Evolutionary conservation across 2,329 filamentous ascomycete species (phyloP).

Genomic region (Coniochaeta hoffmannii): DNA sequence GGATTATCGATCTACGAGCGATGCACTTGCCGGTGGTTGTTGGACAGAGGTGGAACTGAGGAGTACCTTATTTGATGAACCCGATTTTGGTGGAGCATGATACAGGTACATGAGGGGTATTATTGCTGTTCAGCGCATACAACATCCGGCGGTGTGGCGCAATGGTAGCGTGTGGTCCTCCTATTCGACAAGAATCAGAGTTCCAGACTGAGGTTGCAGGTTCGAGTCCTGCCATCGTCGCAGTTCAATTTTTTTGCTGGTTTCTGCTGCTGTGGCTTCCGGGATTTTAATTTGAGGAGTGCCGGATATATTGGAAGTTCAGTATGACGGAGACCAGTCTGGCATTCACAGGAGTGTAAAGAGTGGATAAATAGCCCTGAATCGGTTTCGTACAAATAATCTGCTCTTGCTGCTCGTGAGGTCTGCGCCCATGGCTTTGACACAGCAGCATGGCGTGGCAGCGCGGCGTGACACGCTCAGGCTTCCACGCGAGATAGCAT

Average conservation of each 20-base stretch:
- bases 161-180: conserved; percentile 1
- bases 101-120: background rate
- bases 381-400: no score
- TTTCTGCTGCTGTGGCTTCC: background rate
- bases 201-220: background rate
- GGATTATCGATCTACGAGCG: no score
- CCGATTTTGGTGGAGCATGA: background rate
- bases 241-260: background rate
- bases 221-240: conserved; percentile 1
- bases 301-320: background rate
- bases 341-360: no score
- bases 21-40: no score
- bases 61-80: no score
- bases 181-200: background rate
- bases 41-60: background rate
- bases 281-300: background rate
- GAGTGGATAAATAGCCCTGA: no score
- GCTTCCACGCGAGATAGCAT: no score
- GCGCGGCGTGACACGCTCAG: no score
- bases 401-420: no score
- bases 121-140: background rate
- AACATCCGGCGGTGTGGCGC: background rate
- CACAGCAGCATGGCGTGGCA: no score
- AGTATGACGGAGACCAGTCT: no score
- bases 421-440: no score